Evolutionary conservation across 1,284 basidiomycete genomes (phyloP).

Genomic region (Boletellus deceptivus): DNA sequence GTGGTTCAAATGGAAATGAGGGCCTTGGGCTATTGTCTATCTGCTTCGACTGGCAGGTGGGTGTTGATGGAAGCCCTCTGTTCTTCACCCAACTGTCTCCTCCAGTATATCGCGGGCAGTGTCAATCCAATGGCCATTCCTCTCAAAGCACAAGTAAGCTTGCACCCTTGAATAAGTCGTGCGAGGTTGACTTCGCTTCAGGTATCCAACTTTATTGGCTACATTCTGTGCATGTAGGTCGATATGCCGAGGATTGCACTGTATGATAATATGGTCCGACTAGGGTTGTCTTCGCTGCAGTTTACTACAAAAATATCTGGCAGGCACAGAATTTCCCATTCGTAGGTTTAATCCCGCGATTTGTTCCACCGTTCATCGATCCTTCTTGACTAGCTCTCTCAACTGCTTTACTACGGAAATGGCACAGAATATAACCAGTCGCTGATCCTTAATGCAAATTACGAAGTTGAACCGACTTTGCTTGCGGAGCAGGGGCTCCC

Average conservation of each 20-base stretch:
- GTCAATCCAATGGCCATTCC: conserved; percentile 48
- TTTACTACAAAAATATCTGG: conserved; percentile 50
- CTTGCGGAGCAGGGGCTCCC: conserved; percentile 38
- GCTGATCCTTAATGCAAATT: conserved; percentile 47
- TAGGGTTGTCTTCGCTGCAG: conserved; percentile 42
- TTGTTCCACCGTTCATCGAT: background rate
- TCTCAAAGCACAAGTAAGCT: conserved; percentile 40
- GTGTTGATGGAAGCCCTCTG: background rate
- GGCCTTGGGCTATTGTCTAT: conserved; percentile 50
- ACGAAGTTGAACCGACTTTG: conserved; percentile 44
- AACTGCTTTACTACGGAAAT: conserved; percentile 50
- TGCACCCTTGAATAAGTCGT: background rate
- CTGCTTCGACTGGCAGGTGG: conserved; percentile 37
- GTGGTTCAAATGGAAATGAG: conserved; percentile 59
- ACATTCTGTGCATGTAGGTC: conserved; percentile 44
- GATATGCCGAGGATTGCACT: conserved; percentile 5
- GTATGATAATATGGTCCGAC: conserved; percentile 1
- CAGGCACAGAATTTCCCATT: conserved; percentile 49
- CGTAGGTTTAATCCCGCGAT: conserved; percentile 21
- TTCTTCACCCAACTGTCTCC: conserved; percentile 8
- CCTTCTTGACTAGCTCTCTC: conserved; percentile 36
- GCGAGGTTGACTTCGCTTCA: conserved; percentile 4
- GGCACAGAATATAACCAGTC: conserved; percentile 48
- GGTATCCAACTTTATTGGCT: conserved; percentile 45
- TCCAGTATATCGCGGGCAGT: conserved; percentile 44